A percentile compares a stretch with the other conserved stretches of the same genome.
These are phyloP conservation scores for Suillus discolor DNA, from an alignment of 768 basidiomycete species.

Conservation along the genomic window DNA sequence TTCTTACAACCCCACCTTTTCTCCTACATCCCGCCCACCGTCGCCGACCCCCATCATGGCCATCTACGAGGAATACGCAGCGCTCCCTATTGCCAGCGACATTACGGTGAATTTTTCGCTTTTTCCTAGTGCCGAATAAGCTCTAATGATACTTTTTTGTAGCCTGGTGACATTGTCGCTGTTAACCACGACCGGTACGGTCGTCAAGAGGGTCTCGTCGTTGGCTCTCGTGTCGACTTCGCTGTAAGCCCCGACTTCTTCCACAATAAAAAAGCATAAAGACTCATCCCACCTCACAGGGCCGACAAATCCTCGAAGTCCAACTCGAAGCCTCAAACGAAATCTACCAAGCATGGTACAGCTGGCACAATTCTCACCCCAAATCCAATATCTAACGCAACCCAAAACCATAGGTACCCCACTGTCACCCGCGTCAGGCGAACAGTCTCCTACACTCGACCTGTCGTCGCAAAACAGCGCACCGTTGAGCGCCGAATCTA, in stretches of 20 bases:
- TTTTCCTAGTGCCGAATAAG: constrained; percentile 5
- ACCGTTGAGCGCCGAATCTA: constrained; percentile 77
- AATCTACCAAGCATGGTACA: constrained; percentile 68
- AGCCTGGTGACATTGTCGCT: constrained; percentile 84
- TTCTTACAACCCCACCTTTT: constrained; percentile 26
- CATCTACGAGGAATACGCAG: constrained; percentile 35
- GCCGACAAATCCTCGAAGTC: constrained; percentile 81
- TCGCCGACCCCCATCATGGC: constrained; percentile 42
- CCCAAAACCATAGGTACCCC: constrained; percentile 56
- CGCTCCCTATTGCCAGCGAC: constrained; percentile 31
- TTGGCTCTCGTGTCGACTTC: constrained; percentile 74
- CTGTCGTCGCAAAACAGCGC: constrained; percentile 47
- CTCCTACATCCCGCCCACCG: constrained; percentile 21
- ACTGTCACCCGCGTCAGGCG: constrained; percentile 77
- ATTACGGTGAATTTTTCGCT: constrained; percentile 33
- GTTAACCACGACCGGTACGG: constrained; percentile 66
- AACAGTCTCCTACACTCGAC: constrained; percentile 63
- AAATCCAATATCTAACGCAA: constrained; percentile 10
- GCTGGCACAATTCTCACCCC: constrained; percentile 2
- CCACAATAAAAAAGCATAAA: not conserved
- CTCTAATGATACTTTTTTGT: constrained; percentile 5
- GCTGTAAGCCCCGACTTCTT: constrained; percentile 47
- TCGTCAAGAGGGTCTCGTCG: constrained; percentile 76
- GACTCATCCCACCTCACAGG: constrained; percentile 43
- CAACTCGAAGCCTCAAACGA: constrained; percentile 67